phyloP scores from a whole-genome alignment of 176 grass and related monocot species.

The Otatea glauca region DNA sequence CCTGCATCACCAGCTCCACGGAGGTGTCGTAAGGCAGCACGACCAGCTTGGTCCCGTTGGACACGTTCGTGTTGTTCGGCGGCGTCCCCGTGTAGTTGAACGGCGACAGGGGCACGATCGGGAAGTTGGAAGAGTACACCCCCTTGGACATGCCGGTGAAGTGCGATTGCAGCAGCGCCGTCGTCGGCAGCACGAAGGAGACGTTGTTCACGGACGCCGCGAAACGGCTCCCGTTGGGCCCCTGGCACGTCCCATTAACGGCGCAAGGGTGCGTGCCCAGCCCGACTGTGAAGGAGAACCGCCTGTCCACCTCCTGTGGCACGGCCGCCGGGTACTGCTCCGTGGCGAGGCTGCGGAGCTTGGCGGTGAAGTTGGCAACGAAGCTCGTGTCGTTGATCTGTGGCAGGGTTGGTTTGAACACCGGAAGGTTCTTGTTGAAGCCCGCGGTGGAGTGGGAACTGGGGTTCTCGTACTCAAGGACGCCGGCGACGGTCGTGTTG shows the following conservation, averaged over 20 bases:
- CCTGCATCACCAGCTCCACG: slow-evolving; percentile 78
- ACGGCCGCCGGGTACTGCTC: slow-evolving; percentile 53
- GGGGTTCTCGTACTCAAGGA: slow-evolving; percentile 70
- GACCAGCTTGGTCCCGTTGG: slow-evolving; percentile 64
- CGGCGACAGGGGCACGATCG: slow-evolving; percentile 33
- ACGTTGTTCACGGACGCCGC: slow-evolving; percentile 65
- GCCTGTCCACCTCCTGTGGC: slow-evolving; percentile 46
- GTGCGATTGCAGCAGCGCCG: slow-evolving; percentile 70
- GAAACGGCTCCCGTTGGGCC: slow-evolving; percentile 54
- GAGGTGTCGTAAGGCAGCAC: slow-evolving; percentile 54
- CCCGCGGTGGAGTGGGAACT: background rate
- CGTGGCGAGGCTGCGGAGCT: slow-evolving; percentile 62
- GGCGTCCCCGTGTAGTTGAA: slow-evolving; percentile 80
- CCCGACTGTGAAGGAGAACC: slow-evolving; percentile 73
- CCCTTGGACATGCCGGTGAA: slow-evolving; percentile 57
- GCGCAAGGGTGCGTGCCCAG: slow-evolving; percentile 64
- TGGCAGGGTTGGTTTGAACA: slow-evolving; percentile 40
- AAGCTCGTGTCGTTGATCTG: slow-evolving; percentile 61
- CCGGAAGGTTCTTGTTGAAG: slow-evolving; percentile 58
- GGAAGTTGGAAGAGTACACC: slow-evolving; percentile 65
- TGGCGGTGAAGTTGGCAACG: slow-evolving; percentile 55
- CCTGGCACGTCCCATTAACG: slow-evolving; percentile 59
- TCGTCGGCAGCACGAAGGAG: slow-evolving; percentile 64
- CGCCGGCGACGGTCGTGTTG: slow-evolving; percentile 68
- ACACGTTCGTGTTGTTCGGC: slow-evolving; percentile 61